These are phyloP conservation scores for Zymoseptoria tritici DNA, from an alignment of 2,329 filamentous ascomycete species.

Conservation along the genomic window DNA sequence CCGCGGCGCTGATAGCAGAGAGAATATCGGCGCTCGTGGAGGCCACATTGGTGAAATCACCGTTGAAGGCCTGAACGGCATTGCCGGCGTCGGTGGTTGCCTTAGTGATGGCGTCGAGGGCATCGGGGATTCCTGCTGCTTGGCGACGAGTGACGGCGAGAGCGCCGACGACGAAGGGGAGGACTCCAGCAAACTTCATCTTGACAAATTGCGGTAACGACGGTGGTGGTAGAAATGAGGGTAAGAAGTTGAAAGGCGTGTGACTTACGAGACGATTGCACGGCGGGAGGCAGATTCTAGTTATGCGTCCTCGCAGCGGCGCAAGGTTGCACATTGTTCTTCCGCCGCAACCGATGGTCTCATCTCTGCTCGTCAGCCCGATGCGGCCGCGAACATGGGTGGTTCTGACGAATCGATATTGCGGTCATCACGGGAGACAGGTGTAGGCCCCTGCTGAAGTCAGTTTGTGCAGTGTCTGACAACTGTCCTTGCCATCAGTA, in stretches of 20 bases:
- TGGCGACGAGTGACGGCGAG: background rate
- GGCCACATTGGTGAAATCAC: background rate
- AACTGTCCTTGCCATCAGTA: too few relatives aligned
- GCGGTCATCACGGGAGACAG: too few relatives aligned
- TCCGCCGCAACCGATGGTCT: background rate
- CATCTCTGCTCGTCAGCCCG: background rate
- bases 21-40: background rate
- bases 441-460: too few relatives aligned
- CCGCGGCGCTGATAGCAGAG: background rate
- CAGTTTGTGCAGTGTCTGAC: too few relatives aligned
- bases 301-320: background rate
- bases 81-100: background rate
- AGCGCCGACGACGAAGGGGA: background rate
- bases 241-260: background rate
- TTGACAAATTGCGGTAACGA: background rate
- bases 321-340: background rate
- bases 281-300: background rate
- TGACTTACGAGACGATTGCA: background rate
- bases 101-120: background rate
- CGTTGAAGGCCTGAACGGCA: background rate
- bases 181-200: background rate
- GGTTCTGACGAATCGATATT: too few relatives aligned
- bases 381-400: background rate
- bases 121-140: background rate
- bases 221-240: background rate